phyloP scores from a whole-genome alignment of 2,329 filamentous ascomycete genomes.

The Pseudocercospora musae region DNA sequence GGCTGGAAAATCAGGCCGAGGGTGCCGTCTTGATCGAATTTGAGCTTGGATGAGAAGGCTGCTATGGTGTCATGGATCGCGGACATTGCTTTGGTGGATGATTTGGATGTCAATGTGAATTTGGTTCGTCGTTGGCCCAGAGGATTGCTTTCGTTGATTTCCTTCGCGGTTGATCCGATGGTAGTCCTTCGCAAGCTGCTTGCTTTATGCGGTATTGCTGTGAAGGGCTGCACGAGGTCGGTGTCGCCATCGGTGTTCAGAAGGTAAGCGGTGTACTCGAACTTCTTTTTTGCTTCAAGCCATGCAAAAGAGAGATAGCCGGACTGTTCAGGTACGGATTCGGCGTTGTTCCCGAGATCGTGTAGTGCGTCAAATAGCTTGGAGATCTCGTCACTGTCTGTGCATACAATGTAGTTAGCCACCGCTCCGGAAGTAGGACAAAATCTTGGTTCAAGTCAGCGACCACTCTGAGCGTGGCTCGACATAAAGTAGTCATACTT shows the following conservation, averaged over 20 bases:
- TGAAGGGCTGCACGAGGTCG: slow-evolving; percentile 14
- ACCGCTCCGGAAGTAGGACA: background rate
- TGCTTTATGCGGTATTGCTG: slow-evolving; percentile 13
- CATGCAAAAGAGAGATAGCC: slow-evolving; percentile 24
- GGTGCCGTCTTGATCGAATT: slow-evolving; percentile 12
- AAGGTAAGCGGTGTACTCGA: slow-evolving; percentile 18
- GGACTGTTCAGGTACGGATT: slow-evolving; percentile 11
- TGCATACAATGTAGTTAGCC: background rate
- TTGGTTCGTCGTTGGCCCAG: slow-evolving; percentile 19
- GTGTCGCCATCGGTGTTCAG: slow-evolving; percentile 20
- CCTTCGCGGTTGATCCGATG: slow-evolving; percentile 15
- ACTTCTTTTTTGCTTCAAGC: slow-evolving; percentile 14
- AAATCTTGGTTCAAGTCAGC: too few relatives aligned
- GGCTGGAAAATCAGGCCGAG: slow-evolving; percentile 21
- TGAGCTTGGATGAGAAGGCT: slow-evolving; percentile 4
- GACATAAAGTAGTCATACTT: background rate
- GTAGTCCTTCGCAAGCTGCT: slow-evolving; percentile 18
- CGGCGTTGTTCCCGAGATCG: slow-evolving; percentile 1
- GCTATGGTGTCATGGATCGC: slow-evolving; percentile 18
- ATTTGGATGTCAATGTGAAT: slow-evolving; percentile 22
- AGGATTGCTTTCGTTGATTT: slow-evolving; percentile 16
- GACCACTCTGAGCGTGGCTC: background rate
- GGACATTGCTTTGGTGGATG: slow-evolving; percentile 13
- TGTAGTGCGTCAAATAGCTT: slow-evolving; percentile 18
- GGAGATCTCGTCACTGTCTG: background rate